Evolutionary conservation across 768 basidiomycete species (phyloP), one percentile per base, ranked within the genome.

Genomic region (Chiua virens): DNA sequence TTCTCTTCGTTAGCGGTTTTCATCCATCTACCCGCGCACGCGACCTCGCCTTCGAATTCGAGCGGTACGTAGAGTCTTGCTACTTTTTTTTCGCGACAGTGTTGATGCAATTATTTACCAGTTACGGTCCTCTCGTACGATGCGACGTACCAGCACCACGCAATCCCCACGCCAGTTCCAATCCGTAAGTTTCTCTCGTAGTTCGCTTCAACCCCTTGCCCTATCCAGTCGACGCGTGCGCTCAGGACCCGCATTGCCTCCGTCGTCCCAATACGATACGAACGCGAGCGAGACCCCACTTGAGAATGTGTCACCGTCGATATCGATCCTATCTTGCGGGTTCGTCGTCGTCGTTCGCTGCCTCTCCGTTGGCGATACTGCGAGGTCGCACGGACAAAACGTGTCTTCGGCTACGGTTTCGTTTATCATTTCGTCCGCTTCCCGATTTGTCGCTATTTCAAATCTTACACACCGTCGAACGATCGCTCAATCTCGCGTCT

Each of bases 121-220:
- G 90, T 49, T 93, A 77, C 58, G 91, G 91, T 17, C 86, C 86
- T 49, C 78, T 94, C 25, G 80, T 92, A 54, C 87, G 91, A 53
- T 94, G 92, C 72, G 92, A 94, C 65, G 89, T 94, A 15, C 91
- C 91, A 17, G 92, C 91, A 2, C 88, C 90, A 2, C 83, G 89
- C 56, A 88, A 89, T 71, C 83, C 85, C 0, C 78, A 85, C 56
- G 81, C 86, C 17, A 79, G 76, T 50, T 79, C 85, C 37, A 89
- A 88, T 62, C 89, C 90, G 90, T 92, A 77, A 89, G 90, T 92
- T 30, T 57, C 13, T 62, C 48, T 50, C 30, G 9, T 6, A 21
- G 36, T 55, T 62, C 48, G 22, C 58, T 69, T 56, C 54, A 69
- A 60, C 63, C 62, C 65, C 58, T 62, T 66, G 61, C 63, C 64